Conservation (phyloP, 495 filamentous ascomycete species). For the Thermothielavioides terrestris region DNA sequence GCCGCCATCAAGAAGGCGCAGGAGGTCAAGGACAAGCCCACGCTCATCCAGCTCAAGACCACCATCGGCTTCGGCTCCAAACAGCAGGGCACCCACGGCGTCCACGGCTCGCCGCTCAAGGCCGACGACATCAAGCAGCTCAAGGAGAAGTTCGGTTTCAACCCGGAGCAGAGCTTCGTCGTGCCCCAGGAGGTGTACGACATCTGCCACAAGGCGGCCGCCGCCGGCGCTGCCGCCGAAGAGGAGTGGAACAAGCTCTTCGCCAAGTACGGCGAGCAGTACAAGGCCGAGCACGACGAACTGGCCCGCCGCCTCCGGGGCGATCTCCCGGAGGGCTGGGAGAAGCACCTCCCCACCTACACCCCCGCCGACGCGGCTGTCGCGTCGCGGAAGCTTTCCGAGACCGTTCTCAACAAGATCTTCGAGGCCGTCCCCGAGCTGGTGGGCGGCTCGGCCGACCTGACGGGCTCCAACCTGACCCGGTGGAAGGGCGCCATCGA, state of each 20-base stretch:
- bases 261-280: conserved; percentile 69
- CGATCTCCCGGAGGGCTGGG: conserved; percentile 92
- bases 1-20: conserved; percentile 76
- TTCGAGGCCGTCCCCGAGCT: conserved; percentile 79
- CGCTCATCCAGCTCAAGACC: conserved; percentile 93
- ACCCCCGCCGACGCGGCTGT: conserved; percentile 77
- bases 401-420: conserved; percentile 85
- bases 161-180: conserved; percentile 86
- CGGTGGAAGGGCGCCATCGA: conserved; percentile 94
- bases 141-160: conserved; percentile 91
- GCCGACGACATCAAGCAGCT: conserved; percentile 82
- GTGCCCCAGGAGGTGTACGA: conserved; percentile 96
- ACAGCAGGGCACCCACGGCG: conserved; percentile 84
- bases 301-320: conserved; percentile 72
- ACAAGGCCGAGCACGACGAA: conserved; percentile 69
- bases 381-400: conserved; percentile 91
- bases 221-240: conserved; percentile 81
- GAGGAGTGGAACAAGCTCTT: conserved; percentile 93
- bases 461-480: conserved; percentile 98
- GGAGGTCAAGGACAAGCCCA: conserved; percentile 89
- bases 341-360: conserved; percentile 88
- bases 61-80: conserved; percentile 97
- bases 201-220: conserved; percentile 68
- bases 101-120: conserved; percentile 94
- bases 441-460: conserved; percentile 89